phyloP scores from a whole-genome alignment of 371 early-diverging fungal species.

The Paraphysoderma sedebokerense region DNA sequence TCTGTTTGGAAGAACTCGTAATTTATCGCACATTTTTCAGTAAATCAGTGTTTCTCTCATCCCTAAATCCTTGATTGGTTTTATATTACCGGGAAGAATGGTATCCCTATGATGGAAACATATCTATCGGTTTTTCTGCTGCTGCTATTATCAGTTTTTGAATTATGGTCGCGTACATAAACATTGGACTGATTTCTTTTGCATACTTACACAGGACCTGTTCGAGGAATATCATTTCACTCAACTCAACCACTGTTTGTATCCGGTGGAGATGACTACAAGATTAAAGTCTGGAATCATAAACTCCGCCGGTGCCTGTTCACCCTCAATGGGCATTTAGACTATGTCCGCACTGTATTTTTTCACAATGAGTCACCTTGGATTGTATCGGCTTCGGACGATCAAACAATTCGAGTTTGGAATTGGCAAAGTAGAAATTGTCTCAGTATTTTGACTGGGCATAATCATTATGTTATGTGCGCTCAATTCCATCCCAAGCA shows the following conservation, averaged over 20 bases:
- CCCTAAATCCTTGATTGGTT: too few species aligned
- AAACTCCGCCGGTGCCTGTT: slow-evolving; percentile 88
- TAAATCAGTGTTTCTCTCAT: too few species aligned
- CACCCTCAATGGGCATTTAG: slow-evolving; percentile 94
- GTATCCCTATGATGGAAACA: too few species aligned
- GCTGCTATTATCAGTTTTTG: neutral
- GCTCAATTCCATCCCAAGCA: slow-evolving; percentile 96
- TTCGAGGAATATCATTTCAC: slow-evolving; percentile 95
- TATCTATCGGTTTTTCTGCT: too few species aligned
- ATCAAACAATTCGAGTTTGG: slow-evolving; percentile 98
- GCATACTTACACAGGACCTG: slow-evolving; percentile 58
- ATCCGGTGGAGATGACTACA: slow-evolving; percentile 98
- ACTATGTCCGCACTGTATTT: slow-evolving; percentile 94
- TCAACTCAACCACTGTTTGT: slow-evolving; percentile 95
- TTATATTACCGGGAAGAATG: too few species aligned
- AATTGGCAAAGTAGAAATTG: slow-evolving; percentile 99
- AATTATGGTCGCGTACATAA: neutral
- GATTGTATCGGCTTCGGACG: slow-evolving; percentile 95
- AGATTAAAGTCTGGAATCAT: slow-evolving; percentile 99
- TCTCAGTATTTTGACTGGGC: slow-evolving; percentile 94
- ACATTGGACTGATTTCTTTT: neutral
- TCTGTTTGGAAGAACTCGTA: too few species aligned
- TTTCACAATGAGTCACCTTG: slow-evolving; percentile 99
- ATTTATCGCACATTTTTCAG: too few species aligned
- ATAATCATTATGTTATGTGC: slow-evolving; percentile 99